phyloP scores from a whole-genome alignment of 179 eudicot genomes.

The Drosera spatulata region DNA sequence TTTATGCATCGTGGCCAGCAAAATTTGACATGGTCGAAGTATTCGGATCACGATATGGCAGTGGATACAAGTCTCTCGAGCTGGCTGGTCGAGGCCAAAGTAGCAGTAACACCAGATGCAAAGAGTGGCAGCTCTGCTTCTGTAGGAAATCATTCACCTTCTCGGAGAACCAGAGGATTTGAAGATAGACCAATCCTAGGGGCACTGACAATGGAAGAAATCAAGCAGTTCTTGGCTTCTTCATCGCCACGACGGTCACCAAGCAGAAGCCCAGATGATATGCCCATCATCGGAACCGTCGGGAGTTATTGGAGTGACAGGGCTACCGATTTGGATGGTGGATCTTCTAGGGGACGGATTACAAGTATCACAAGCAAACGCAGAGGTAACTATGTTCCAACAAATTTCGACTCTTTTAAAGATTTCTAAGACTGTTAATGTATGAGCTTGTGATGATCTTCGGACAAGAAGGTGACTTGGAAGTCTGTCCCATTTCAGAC shows the following conservation, averaged over 20 bases:
- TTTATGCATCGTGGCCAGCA: neutral
- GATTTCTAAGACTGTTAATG: too few relatives aligned
- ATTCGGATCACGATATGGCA: neutral
- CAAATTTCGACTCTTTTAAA: neutral
- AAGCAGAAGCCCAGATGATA: constrained; percentile 25
- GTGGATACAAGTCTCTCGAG: too few relatives aligned
- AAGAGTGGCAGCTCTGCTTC: constrained; percentile 1
- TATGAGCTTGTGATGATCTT: constrained; percentile 2
- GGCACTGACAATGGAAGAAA: constrained; percentile 26
- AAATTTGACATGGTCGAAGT: neutral
- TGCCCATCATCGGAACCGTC: constrained; percentile 36
- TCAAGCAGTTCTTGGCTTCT: too few relatives aligned
- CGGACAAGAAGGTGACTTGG: constrained; percentile 26
- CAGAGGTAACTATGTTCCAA: neutral
- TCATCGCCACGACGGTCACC: constrained; percentile 25
- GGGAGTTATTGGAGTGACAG: constrained; percentile 43
- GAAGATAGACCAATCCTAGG: constrained; percentile 3
- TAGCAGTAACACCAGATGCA: neutral
- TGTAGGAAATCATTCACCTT: constrained; percentile 1
- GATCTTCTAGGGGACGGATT: constrained; percentile 1
- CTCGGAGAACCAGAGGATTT: neutral
- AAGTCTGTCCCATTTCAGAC: constrained; percentile 9
- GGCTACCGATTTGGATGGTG: constrained; percentile 15
- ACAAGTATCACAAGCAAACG: neutral
- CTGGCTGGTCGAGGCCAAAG: neutral